These are phyloP conservation scores for Didymosphaeria variabile DNA, from an alignment of 2,329 filamentous ascomycete genomes.

Conservation along the genomic window DNA sequence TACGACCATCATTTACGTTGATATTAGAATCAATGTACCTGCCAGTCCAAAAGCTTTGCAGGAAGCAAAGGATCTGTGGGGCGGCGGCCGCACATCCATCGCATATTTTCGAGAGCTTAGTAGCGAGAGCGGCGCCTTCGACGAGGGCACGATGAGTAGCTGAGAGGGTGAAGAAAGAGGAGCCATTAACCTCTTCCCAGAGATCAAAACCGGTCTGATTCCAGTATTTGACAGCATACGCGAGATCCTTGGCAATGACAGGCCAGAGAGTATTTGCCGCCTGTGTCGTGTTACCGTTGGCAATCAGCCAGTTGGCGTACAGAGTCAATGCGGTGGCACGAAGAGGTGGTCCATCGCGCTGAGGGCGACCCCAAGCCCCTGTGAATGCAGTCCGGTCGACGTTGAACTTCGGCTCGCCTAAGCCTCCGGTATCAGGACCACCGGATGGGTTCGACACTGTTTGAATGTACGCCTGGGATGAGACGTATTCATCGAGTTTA, in stretches of 20 bases:
- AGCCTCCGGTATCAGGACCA: conserved; percentile 57
- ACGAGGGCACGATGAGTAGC: conserved; percentile 71
- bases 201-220: conserved; percentile 73
- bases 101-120: conserved; percentile 67
- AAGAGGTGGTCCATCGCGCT: conserved; percentile 80
- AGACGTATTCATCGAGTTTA: conserved; percentile 73
- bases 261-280: conserved; percentile 68
- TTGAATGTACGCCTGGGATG: conserved; percentile 72
- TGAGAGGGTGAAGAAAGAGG: conserved; percentile 80
- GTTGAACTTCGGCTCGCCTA: conserved; percentile 79
- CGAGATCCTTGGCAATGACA: conserved; percentile 77
- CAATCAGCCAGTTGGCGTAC: conserved; percentile 76
- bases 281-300: conserved; percentile 62
- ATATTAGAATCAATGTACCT: conserved; percentile 61
- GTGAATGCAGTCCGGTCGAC: conserved; percentile 71
- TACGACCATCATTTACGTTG: conserved; percentile 64
- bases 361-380: conserved; percentile 78
- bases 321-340: conserved; percentile 76
- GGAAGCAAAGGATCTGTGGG: conserved; percentile 75
- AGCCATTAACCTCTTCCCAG: conserved; percentile 82
- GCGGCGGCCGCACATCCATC: conserved; percentile 69
- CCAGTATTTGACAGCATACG: conserved; percentile 76
- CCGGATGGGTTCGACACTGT: conserved; percentile 75
- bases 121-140: conserved; percentile 73
- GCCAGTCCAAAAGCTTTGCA: conserved; percentile 64